A percentile compares a stretch with the other conserved stretches of the same genome.
phyloP scores from a whole-genome alignment of 148 eudicot species.

The Chenopodium formosanum region DNA sequence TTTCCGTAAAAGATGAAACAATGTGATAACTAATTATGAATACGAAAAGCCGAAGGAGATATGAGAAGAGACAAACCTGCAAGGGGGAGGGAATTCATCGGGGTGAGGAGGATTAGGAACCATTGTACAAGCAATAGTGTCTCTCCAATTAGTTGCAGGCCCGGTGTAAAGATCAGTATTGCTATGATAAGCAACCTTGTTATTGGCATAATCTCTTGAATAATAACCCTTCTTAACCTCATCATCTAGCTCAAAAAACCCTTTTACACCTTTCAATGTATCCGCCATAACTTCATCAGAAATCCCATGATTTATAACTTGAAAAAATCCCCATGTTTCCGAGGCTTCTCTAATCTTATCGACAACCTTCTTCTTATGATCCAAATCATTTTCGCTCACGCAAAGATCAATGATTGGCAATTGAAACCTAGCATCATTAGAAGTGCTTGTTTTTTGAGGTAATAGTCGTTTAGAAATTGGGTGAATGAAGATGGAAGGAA shows the following conservation, averaged over 20 bases:
- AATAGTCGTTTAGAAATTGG: background rate
- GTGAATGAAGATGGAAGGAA: conserved; percentile 25
- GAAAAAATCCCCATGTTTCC: conserved; percentile 39
- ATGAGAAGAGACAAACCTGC: conserved; percentile 42
- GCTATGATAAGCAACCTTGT: conserved; percentile 33
- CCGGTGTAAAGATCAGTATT: conserved; percentile 47
- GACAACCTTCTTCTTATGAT: background rate
- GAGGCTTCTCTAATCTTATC: conserved; percentile 21
- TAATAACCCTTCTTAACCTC: conserved; percentile 38
- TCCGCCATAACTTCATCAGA: conserved; percentile 23
- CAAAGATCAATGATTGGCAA: conserved; percentile 21
- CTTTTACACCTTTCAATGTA: conserved; percentile 28
- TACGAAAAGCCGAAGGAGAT: no score
- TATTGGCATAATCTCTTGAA: conserved; percentile 25
- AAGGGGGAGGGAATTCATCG: conserved; percentile 44
- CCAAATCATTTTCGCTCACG: background rate
- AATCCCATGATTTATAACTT: conserved; percentile 44
- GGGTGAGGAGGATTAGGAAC: conserved; percentile 47
- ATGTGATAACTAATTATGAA: no score
- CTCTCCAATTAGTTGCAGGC: conserved; percentile 56
- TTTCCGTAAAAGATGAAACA: no score
- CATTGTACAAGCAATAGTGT: conserved; percentile 32
- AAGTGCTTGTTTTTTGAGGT: background rate
- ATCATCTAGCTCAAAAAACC: conserved; percentile 39
- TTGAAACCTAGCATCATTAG: background rate